These are phyloP conservation scores for Phlyctochytrium bullatum DNA, from an alignment of 192 early-diverging fungal genomes.

Conservation along the genomic window DNA sequence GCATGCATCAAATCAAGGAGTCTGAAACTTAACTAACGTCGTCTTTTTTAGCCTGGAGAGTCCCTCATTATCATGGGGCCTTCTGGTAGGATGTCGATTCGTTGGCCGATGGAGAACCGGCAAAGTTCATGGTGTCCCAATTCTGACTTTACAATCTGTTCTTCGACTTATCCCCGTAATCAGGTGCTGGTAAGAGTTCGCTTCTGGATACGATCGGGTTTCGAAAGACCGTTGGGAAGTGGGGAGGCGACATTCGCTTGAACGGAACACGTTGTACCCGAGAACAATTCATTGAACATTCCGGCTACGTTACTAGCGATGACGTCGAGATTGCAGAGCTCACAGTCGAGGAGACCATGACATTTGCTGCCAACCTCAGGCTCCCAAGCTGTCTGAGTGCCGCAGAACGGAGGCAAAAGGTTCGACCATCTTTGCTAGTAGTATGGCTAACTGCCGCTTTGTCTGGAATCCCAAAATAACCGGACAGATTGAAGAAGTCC, in stretches of 20 bases:
- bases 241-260: conserved; percentile 5
- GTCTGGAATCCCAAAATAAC: too few species aligned
- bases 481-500: conserved; percentile 2
- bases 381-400: neutral
- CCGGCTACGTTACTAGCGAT: conserved; percentile 22
- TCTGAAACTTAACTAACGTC: neutral
- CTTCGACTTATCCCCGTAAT: neutral
- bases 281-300: conserved; percentile 5
- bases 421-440: neutral
- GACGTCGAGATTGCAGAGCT: conserved; percentile 11
- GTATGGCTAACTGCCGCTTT: too few species aligned
- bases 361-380: conserved; percentile 19
- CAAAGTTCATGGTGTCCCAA: too few species aligned
- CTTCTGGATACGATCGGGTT: conserved; percentile 5
- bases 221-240: conserved; percentile 12
- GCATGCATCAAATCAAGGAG: neutral
- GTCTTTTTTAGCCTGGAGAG: conserved; percentile 17
- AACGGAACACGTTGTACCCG: conserved; percentile 2
- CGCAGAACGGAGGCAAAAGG: conserved; percentile 4
- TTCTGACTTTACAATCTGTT: neutral
- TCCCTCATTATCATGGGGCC: conserved; percentile 48
- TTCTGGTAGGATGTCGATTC: too few species aligned
- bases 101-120: too few species aligned
- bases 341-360: conserved; percentile 13
- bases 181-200: conserved; percentile 15